phyloP scores from a whole-genome alignment of 1,284 basidiomycete genomes.

The Cutaneotrichosporon spelunceum region DNA sequence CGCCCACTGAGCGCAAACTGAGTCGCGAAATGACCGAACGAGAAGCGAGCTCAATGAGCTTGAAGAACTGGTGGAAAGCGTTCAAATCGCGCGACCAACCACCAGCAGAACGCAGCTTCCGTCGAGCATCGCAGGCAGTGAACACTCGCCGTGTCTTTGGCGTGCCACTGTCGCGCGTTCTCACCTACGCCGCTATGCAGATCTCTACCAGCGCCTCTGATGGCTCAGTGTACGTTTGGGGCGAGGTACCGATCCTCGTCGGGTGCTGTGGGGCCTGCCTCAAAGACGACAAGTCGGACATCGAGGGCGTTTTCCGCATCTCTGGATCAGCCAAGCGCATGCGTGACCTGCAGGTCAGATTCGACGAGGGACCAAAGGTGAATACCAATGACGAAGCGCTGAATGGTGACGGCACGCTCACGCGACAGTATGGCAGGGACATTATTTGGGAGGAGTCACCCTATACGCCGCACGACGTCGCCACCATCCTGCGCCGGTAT shows the following conservation, averaged over 20 bases:
- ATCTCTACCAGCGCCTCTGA: conserved; percentile 86
- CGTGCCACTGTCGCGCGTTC: conserved; percentile 73
- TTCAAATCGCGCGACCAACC: conserved; percentile 50
- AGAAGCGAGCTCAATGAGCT: conserved; percentile 49
- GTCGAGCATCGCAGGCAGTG: conserved; percentile 11
- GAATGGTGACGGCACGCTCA: neutral
- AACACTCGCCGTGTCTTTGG: conserved; percentile 66
- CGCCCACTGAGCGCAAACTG: neutral
- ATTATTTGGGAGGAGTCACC: conserved; percentile 81
- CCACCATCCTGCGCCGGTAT: conserved; percentile 91
- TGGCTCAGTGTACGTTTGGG: conserved; percentile 81
- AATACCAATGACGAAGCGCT: conserved; percentile 41
- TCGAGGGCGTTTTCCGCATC: conserved; percentile 93
- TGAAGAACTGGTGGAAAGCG: conserved; percentile 79
- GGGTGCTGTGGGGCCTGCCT: conserved; percentile 92
- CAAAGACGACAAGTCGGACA: conserved; percentile 87
- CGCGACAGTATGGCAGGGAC: conserved; percentile 77
- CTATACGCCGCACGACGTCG: conserved; percentile 93
- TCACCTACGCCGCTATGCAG: conserved; percentile 84
- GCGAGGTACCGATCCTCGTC: conserved; percentile 89
- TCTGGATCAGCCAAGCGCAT: conserved; percentile 91
- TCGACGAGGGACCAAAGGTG: conserved; percentile 83
- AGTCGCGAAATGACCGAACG: conserved; percentile 25
- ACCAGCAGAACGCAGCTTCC: conserved; percentile 8
- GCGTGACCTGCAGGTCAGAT: conserved; percentile 86